Conservation (phyloP, 164 flowering plant species). For the grape (Vitis vinifera) region ASM3070453v1 NC_081819.1:12630501-12631000, state of each 20-base stretch:
- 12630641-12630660: neutral
- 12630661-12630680: neutral
- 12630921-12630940: slow-evolving; percentile 95
- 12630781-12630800: slow-evolving; percentile 5
- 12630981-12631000: slow-evolving; percentile 80
- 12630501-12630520: slow-evolving; percentile 2
- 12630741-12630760: slow-evolving; percentile 86
- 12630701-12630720: slow-evolving; percentile 96
- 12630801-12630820: neutral
- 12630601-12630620: slow-evolving; percentile 35
- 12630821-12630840: neutral
- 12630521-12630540: slow-evolving; percentile 5
- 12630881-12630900: slow-evolving; percentile 26
- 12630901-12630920: slow-evolving; percentile 93
- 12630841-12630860: neutral
- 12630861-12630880: neutral
- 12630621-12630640: slow-evolving; percentile 5
- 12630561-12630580: slow-evolving; percentile 89
- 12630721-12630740: slow-evolving; percentile 91
- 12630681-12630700: slow-evolving; percentile 1
- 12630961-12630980: slow-evolving; percentile 35
- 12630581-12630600: slow-evolving; percentile 65
- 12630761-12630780: slow-evolving; percentile 45
- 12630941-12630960: slow-evolving; percentile 62
- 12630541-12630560: slow-evolving; percentile 93